A percentile compares a stretch with the other conserved stretches of the same genome.
Evolutionary conservation across 192 early-diverging fungal genomes (phyloP).

Genomic region (Dissophora ornata): DNA sequence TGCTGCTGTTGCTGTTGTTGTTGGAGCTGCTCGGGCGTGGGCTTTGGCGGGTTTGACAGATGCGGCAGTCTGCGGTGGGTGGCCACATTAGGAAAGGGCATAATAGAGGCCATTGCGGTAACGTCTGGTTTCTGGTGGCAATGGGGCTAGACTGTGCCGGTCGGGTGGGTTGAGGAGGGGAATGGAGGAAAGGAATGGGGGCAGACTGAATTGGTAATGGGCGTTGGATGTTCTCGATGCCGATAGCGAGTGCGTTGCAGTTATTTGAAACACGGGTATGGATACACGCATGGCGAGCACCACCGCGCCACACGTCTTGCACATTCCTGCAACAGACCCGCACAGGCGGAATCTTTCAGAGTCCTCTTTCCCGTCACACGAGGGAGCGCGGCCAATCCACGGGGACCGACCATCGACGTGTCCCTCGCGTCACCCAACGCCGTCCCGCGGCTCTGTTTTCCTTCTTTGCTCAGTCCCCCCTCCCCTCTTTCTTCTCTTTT

Average conservation of each 20-base stretch:
- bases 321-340: too few species aligned
- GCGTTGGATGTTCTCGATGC: too few species aligned
- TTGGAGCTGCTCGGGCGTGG: slow-evolving; percentile 18
- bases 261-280: too few species aligned
- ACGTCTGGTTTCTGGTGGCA: not conserved
- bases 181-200: not conserved
- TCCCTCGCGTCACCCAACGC: too few species aligned
- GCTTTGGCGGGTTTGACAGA: slow-evolving; percentile 16
- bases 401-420: too few species aligned
- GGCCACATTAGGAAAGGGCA: slow-evolving; percentile 41
- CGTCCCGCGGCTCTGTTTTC: not conserved
- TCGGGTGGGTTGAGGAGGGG: not conserved
- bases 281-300: too few species aligned
- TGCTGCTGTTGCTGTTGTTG: slow-evolving; percentile 21
- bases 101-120: slow-evolving; percentile 40
- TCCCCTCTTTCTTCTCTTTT: slow-evolving; percentile 1
- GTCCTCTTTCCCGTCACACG: not conserved
- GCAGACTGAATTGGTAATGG: too few species aligned
- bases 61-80: slow-evolving; percentile 48
- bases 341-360: too few species aligned
- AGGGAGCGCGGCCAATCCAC: not conserved
- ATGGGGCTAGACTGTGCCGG: not conserved
- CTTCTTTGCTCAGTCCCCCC: not conserved
- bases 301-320: too few species aligned
- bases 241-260: too few species aligned